Evolutionary conservation across 1,284 basidiomycete genomes (phyloP).

Genomic region (Cutaneotrichosporon sp.): DNA sequence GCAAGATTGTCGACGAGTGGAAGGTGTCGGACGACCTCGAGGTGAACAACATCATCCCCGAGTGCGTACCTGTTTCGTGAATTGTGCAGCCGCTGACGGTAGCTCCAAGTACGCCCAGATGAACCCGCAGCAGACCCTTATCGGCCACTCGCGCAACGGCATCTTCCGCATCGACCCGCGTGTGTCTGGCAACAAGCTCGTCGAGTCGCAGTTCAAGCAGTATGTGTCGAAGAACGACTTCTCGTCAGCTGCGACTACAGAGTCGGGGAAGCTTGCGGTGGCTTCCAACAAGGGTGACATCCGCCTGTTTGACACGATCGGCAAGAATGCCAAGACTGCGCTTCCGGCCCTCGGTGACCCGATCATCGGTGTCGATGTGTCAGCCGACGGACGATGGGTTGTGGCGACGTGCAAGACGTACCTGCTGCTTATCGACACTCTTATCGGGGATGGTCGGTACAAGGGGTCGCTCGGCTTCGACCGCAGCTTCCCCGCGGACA

Average conservation of each 20-base stretch:
- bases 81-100: conserved; percentile 6
- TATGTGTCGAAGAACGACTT: conserved; percentile 96
- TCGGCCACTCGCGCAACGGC: conserved; percentile 85
- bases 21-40: conserved; percentile 86
- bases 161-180: conserved; percentile 98
- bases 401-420: conserved; percentile 97
- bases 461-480: conserved; percentile 89
- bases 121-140: conserved; percentile 87
- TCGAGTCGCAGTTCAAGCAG: conserved; percentile 94
- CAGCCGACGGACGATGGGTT: conserved; percentile 89
- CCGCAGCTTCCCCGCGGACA: conserved; percentile 88
- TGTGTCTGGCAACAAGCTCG: conserved; percentile 83
- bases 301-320: conserved; percentile 90
- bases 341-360: conserved; percentile 93
- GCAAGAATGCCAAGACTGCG: conserved; percentile 99
- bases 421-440: conserved; percentile 89
- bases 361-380: conserved; percentile 92
- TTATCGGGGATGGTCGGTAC: conserved; percentile 89
- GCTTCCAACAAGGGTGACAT: conserved; percentile 97
- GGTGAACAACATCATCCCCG: conserved; percentile 87
- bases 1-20: conserved; percentile 99
- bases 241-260: conserved; percentile 88
- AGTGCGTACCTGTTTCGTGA: conserved; percentile 49
- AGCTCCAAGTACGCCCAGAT: conserved; percentile 90
- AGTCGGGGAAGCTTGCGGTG: conserved; percentile 82